Percentiles rank a stretch among this genome's conserved stretches.
Evolutionary conservation across 768 basidiomycete species (phyloP).

Genomic region (Epithele typhae): DNA sequence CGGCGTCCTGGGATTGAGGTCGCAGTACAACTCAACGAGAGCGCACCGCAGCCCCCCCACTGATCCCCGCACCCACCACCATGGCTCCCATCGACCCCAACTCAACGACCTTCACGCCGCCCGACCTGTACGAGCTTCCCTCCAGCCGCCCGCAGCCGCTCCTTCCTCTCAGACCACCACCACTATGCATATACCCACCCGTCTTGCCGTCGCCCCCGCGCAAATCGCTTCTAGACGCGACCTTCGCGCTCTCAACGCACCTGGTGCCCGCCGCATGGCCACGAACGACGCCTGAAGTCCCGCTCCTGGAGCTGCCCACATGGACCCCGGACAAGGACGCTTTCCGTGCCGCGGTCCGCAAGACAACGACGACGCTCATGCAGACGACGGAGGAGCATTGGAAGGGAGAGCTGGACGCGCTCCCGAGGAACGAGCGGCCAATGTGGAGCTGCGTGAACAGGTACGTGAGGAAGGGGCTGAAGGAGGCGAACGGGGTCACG

Average conservation of each 20-base stretch:
- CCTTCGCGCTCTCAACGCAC: constrained; percentile 47
- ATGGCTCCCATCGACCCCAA: neutral
- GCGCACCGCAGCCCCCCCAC: neutral
- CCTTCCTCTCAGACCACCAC: constrained; percentile 7
- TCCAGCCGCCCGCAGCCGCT: constrained; percentile 6
- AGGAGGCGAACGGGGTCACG: constrained; percentile 44
- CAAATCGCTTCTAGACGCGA: constrained; percentile 25
- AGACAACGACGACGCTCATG: constrained; percentile 23
- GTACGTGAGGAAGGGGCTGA: constrained; percentile 43
- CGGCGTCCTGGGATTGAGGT: too few relatives aligned
- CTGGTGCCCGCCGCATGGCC: constrained; percentile 51
- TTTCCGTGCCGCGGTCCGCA: constrained; percentile 18
- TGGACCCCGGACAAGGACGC: constrained; percentile 32
- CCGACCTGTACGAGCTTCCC: constrained; percentile 4
- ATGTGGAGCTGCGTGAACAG: constrained; percentile 75
- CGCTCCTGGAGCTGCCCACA: constrained; percentile 31
- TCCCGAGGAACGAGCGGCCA: constrained; percentile 25
- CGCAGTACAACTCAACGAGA: too few relatives aligned
- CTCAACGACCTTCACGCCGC: constrained; percentile 6
- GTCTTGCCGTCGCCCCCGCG: constrained; percentile 38
- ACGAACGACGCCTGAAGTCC: constrained; percentile 39
- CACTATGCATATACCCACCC: constrained; percentile 17
- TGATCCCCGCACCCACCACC: neutral
- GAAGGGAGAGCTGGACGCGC: constrained; percentile 19
- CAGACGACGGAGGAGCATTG: constrained; percentile 29